A percentile compares a stretch with the other conserved stretches of the same genome.
phyloP scores from a whole-genome alignment of 2,329 filamentous ascomycete species.

The Claviceps purpurea region DNA sequence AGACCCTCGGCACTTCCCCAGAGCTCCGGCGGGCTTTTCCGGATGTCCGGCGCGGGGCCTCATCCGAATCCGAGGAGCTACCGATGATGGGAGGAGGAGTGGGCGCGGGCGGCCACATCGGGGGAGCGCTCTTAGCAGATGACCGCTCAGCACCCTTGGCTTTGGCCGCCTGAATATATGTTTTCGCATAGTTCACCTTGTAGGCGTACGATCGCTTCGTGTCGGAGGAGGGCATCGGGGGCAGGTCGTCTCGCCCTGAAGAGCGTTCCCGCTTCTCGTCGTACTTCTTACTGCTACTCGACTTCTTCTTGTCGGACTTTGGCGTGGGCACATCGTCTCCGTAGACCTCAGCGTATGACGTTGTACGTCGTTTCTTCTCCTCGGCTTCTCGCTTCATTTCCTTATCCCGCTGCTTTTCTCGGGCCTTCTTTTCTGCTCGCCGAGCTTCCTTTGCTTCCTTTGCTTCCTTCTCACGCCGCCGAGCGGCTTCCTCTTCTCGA shows the following conservation, averaged over 20 bases:
- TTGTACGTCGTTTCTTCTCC: constrained; percentile 22
- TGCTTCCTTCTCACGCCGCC: constrained; percentile 19
- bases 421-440: constrained; percentile 20
- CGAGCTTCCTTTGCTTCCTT: constrained; percentile 21
- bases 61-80: constrained; percentile 15
- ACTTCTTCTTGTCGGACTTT: constrained; percentile 26
- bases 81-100: constrained; percentile 20
- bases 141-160: constrained; percentile 10
- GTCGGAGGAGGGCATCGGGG: constrained; percentile 11
- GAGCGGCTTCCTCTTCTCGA: constrained; percentile 12
- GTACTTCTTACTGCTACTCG: constrained; percentile 23
- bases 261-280: constrained; percentile 24
- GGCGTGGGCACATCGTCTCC: constrained; percentile 16
- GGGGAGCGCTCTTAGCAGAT: constrained; percentile 10
- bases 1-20: constrained; percentile 11
- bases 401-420: constrained; percentile 24
- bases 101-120: constrained; percentile 19
- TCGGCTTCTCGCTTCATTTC: constrained; percentile 24
- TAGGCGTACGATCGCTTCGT: constrained; percentile 11
- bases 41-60: constrained; percentile 20
- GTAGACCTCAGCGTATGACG: constrained; percentile 22
- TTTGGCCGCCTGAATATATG: constrained; percentile 21
- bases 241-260: constrained; percentile 18
- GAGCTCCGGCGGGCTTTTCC: constrained; percentile 22
- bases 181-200: constrained; percentile 12